These are phyloP conservation scores for Sporothrix pseudoabietina DNA, from an alignment of 2,329 filamentous ascomycete genomes.

Conservation along the genomic window DNA sequence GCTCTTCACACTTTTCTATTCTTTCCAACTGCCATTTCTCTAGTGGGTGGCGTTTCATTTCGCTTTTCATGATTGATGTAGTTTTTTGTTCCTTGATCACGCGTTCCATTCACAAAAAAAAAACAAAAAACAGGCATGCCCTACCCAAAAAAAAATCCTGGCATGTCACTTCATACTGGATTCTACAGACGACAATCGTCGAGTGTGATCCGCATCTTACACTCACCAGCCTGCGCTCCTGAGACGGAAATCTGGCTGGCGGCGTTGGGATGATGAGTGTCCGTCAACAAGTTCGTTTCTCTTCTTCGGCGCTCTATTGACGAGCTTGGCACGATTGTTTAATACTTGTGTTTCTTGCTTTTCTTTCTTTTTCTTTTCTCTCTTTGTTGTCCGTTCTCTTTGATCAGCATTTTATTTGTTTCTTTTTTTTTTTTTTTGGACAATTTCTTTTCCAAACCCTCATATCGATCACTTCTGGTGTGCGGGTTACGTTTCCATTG, in stretches of 20 bases:
- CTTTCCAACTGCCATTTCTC: not conserved
- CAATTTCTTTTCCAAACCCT: not conserved
- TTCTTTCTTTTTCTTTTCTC: not conserved
- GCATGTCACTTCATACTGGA: not conserved
- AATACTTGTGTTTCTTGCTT: not conserved
- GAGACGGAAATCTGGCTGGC: not conserved
- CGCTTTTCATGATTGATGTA: not conserved
- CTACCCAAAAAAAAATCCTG: not conserved
- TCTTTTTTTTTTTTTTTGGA: not conserved
- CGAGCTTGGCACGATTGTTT: not conserved
- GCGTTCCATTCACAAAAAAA: slow-evolving; percentile 1
- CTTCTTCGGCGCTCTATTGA: not conserved
- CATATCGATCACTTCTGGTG: not conserved
- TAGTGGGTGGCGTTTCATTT: not conserved
- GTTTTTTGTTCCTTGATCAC: not conserved
- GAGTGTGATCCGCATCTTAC: too few species aligned
- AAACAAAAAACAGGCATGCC: not conserved
- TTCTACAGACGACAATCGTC: not conserved
- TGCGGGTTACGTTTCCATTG: slow-evolving; percentile 18
- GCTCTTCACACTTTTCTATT: not conserved
- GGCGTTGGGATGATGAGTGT: not conserved
- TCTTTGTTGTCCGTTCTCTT: not conserved
- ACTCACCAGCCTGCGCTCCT: not conserved
- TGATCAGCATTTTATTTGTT: not conserved
- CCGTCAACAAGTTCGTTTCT: not conserved